A percentile compares a stretch with the other conserved stretches of the same genome.
Conservation (phyloP, 345 rosid genomes). For the Populus tremula region DNA sequence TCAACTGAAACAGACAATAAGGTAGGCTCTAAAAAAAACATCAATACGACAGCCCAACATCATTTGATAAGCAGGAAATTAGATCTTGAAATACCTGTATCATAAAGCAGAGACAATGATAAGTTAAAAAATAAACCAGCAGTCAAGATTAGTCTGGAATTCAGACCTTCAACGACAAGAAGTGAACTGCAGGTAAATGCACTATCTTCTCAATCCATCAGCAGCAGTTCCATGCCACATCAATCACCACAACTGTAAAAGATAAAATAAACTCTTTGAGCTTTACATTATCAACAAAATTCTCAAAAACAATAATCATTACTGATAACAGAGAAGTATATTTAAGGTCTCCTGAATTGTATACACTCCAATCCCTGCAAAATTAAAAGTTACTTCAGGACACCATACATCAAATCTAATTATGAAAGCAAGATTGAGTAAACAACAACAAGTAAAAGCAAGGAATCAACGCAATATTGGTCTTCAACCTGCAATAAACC, state of each 20-base stretch:
- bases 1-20: background rate
- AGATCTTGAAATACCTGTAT: background rate
- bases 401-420: slow-evolving; percentile 25
- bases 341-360: slow-evolving; percentile 50
- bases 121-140: background rate
- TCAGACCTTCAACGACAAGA: background rate
- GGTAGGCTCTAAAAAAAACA: background rate
- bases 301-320: slow-evolving; percentile 18
- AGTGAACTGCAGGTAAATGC: background rate
- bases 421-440: slow-evolving; percentile 2
- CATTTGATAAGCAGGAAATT: background rate
- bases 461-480: slow-evolving; percentile 6
- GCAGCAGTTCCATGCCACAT: background rate
- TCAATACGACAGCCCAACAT: background rate
- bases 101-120: background rate
- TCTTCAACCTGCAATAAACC: slow-evolving; percentile 34
- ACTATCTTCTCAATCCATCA: background rate
- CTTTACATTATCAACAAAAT: background rate
- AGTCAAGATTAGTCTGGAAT: background rate
- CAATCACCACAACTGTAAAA: slow-evolving; percentile 23
- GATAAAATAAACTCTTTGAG: background rate
- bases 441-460: slow-evolving; percentile 11
- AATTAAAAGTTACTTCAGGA: slow-evolving; percentile 49
- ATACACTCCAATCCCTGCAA: slow-evolving; percentile 67
- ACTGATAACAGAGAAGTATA: slow-evolving; percentile 17